phyloP scores from a whole-genome alignment of 2,329 filamentous ascomycete species.

The Ascochyta clinopodiicola region DNA sequence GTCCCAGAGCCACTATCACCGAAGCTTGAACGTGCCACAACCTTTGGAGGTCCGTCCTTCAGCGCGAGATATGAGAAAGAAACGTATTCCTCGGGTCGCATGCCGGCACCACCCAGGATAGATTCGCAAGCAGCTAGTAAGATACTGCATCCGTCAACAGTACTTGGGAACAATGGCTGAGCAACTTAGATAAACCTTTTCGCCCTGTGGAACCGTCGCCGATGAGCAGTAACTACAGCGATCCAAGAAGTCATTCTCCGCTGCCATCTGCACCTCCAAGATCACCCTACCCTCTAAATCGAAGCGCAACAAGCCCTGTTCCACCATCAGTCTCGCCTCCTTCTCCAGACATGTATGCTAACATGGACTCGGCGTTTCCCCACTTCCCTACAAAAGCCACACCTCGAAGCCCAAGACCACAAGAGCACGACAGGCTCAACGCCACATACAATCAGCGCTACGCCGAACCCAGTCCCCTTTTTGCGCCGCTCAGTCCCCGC shows the following conservation, averaged over 20 bases:
- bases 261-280: constrained; percentile 30
- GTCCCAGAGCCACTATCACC: constrained; percentile 18
- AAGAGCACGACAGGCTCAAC: constrained; percentile 31
- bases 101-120: constrained; percentile 60
- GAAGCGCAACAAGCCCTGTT: constrained; percentile 45
- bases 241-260: constrained; percentile 34
- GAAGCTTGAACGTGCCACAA: constrained; percentile 43
- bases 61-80: constrained; percentile 34
- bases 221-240: constrained; percentile 38
- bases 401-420: constrained; percentile 30
- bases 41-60: constrained; percentile 37
- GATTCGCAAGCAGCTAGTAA: constrained; percentile 66
- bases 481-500: constrained; percentile 59
- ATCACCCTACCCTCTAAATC: constrained; percentile 39
- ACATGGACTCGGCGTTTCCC: constrained; percentile 61
- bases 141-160: constrained; percentile 26
- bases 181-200: constrained; percentile 45
- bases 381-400: constrained; percentile 56
- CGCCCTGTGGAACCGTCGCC: constrained; percentile 34
- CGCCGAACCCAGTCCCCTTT: constrained; percentile 45
- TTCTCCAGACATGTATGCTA: constrained; percentile 41
- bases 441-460: constrained; percentile 38
- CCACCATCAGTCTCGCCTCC: constrained; percentile 42
- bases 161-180: neutral
- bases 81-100: constrained; percentile 51